Conservation (phyloP, 2,329 filamentous ascomycete species). For the Penicillium sp. region DNA sequence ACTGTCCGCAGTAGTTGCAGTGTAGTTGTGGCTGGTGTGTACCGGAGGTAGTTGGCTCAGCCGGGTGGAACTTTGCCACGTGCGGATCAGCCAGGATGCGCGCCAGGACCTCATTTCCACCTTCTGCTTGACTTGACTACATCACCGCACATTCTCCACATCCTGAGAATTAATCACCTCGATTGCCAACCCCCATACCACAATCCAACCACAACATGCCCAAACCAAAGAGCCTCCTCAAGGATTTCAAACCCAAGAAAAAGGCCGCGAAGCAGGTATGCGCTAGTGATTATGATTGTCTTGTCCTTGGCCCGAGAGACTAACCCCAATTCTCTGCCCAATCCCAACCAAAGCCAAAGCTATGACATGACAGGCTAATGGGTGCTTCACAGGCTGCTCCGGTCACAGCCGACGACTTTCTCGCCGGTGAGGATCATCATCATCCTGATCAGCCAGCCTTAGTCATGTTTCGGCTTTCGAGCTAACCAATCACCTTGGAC, state of each 20-base stretch:
- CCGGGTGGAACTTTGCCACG: slow-evolving; percentile 26
- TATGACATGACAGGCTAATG: too few species aligned
- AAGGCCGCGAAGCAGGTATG: slow-evolving; percentile 46
- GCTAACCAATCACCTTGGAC: background rate
- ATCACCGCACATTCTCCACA: background rate
- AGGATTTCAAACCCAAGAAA: slow-evolving; percentile 49
- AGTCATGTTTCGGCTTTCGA: too few species aligned
- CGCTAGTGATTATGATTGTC: background rate
- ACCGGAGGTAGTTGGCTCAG: too few species aligned
- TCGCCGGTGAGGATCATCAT: slow-evolving; percentile 55
- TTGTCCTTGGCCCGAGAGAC: too few species aligned
- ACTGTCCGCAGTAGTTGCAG: too few species aligned
- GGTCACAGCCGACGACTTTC: slow-evolving; percentile 68
- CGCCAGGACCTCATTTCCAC: too few species aligned
- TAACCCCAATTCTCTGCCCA: background rate
- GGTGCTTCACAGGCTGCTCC: slow-evolving; percentile 50
- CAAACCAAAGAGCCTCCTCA: slow-evolving; percentile 45
- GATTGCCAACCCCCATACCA: background rate
- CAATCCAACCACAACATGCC: slow-evolving; percentile 34
- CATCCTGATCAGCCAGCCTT: background rate
- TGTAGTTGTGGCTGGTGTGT: too few species aligned
- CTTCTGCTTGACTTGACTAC: too few species aligned
- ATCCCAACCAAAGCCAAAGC: too few species aligned
- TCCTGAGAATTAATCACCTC: too few species aligned
- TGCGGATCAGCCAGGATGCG: slow-evolving; percentile 22